Percentiles rank a stretch among this genome's conserved stretches.
phyloP scores from a whole-genome alignment of 1,284 basidiomycete genomes.

The Xerocomus minutiporus region DNA sequence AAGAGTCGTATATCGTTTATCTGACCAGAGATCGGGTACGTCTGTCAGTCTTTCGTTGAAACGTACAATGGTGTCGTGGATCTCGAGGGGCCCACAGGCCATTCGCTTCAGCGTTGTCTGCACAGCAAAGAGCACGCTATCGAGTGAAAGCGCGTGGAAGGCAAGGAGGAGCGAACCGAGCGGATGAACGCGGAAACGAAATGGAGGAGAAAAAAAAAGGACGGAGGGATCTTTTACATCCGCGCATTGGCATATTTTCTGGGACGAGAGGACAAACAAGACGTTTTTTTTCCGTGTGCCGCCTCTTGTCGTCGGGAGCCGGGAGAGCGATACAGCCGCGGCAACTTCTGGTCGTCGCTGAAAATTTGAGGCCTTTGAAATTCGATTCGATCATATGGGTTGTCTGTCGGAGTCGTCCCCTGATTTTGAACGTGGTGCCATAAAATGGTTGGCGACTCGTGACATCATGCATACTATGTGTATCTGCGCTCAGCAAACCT shows the following conservation, averaged over 20 bases:
- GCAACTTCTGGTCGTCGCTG: slow-evolving; percentile 17
- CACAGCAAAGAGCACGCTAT: slow-evolving; percentile 7
- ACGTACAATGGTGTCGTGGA: slow-evolving; percentile 15
- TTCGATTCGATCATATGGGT: slow-evolving; percentile 18
- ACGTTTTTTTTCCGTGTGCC: slow-evolving; percentile 10
- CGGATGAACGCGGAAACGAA: slow-evolving; percentile 28
- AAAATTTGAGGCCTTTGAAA: slow-evolving; percentile 33
- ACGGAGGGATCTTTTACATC: slow-evolving; percentile 27
- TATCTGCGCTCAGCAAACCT: not conserved
- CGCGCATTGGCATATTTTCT: slow-evolving; percentile 25
- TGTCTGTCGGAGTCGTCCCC: slow-evolving; percentile 9
- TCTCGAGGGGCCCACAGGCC: slow-evolving; percentile 18
- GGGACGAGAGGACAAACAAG: slow-evolving; percentile 18
- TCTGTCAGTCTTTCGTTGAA: slow-evolving; percentile 10
- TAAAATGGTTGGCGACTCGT: not conserved
- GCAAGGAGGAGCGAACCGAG: slow-evolving; percentile 5
- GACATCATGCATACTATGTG: not conserved
- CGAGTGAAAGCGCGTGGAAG: slow-evolving; percentile 6
- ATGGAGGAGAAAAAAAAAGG: slow-evolving; percentile 15
- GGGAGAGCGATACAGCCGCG: slow-evolving; percentile 22
- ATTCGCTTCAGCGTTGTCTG: slow-evolving; percentile 20
- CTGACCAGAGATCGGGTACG: slow-evolving; percentile 18
- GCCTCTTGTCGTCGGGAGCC: slow-evolving; percentile 28
- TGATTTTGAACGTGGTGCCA: not conserved
- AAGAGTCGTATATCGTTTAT: slow-evolving; percentile 8